Base-by-base conservation (phyloP, 1,284 basidiomycete genomes). In the Microbotryum violaceum region DNA sequence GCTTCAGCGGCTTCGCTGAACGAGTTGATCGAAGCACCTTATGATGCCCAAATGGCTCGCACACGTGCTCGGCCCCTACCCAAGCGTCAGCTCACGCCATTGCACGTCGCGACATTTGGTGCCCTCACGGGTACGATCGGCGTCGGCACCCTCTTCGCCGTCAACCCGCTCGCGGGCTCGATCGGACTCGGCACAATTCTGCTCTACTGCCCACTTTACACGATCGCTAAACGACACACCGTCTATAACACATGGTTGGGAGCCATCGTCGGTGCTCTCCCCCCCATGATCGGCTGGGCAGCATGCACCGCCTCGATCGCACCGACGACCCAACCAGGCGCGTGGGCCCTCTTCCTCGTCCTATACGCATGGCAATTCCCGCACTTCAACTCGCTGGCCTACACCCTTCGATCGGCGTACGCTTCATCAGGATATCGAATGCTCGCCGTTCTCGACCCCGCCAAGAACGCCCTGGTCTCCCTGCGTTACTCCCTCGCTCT, bases 331-430 rank as follows among this genome's bases (percentile, higher is more conserved):
- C 79, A 85, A 69, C 83, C 85, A 0, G 69, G 72, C 46, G 70
- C 71, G 7, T 71, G 69, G 69, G 63, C 85, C 2, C 78, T 97
- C 3, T 89, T 88, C 76, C 79, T 84, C 73, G 76, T 97, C 56
- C 82, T 97, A 16, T 99, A 87, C 77, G 88, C 88, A 62, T 99
- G 96, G 96, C 96, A 99, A 74, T 98, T 98, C 76, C 94, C 96
- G 21, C 96, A 98, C 76, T 98, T 99, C 79, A 97, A 96, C 77
- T 79, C 91, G 2, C 81, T 98, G n/a, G 85, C 92, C 4, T 84
- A 97, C 76, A 80, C 92, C 54, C 83, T 96, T 16, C 83, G 92
- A 29, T 84, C 83, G 20, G 88, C 88, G 42, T 99, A 99, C 76
- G 91, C 94, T 0, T 84, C 91, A 71, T 91, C 89, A 6, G 94